Evolutionary conservation across 2,329 filamentous ascomycete genomes (phyloP), one percentile per base, ranked within the genome.

Genomic region (Apiospora hydei): DNA sequence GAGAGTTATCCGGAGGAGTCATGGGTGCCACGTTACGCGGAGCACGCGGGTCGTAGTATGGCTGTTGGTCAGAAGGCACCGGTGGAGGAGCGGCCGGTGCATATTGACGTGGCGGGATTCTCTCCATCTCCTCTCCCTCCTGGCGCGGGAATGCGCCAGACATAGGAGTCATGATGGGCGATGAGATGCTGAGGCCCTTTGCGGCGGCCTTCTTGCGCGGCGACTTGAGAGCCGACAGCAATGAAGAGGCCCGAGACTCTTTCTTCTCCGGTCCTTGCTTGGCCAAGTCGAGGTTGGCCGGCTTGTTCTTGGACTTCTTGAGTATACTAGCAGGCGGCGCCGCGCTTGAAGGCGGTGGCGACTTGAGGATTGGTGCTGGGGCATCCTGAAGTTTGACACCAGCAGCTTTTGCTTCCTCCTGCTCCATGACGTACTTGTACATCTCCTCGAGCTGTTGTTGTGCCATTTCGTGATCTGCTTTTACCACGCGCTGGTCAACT

Each of bases 381-480:
- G 85, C 83, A 7, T 79, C 81, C 30, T 87, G 84, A 64, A 89
- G 83, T 24, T 82, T 81, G 57, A 88, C 79, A 44, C 90, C 90
- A 67, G 85, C 85, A 75, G 87, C 84, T 80, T 91, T 92, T 69
- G 89, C 89, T 72, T 88, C 89, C 78, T 98, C 95, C 77, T 97
- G 93, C 81, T 95, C 94, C 91, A 98, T 93, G 75, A 98, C 95
- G 76, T 95, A 93, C 74, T 92, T 94, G 83, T 98, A 98, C 81
- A 98, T 91, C 77, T 94, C 91, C 81, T 98, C 95, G 82, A 98
- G 91, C 81, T 98, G 93, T 75, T 92, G 87, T 81, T 96, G 91
- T 74, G 94, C 91, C 84, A 92, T 92, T 78, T 88, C 87, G 80
- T 89, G 90, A 82, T 98, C 94, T 73, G 89, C 88, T 72, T 92